Base-by-base conservation (phyloP, 768 basidiomycete species). In the Nidularia pulvinata region DNA sequence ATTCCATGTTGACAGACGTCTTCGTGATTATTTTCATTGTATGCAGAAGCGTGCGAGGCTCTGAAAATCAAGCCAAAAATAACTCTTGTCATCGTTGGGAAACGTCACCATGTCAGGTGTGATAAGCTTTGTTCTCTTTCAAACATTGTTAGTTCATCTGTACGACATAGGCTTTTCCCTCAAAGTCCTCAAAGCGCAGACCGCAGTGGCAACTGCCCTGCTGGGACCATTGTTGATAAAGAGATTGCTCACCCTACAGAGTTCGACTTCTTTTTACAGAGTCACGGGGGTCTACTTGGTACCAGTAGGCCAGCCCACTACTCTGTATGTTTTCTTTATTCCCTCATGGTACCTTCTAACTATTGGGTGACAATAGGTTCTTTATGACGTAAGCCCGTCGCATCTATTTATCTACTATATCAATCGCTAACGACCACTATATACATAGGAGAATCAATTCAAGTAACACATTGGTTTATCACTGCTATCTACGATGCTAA, bases 21-120 rank as follows among this genome's bases (percentile, higher is more conserved):
- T 25, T 25, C 25, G 25, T 25, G 25, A 25, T 25, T 25, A 25
- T 25, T 25, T 25, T 25, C 25, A 25, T 25, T 22, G 42, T 32
- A 5, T 45, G 4, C 55, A 92, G 91, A 58, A 50, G 91, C 91
- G 3, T 93, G 89, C 57, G 55, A 51, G 0, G 78, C 82, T 4
- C 59, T 88, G 1, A 72, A 73, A 6, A 85, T 91, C 35, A 72
- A 74, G 1, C 82, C 83, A 0, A 83, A 80, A 49, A 88, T 93
- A 33, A 93, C 92, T 0, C 71, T 93, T 22, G 80, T 93, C 49
- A 75, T 93, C 25, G 91, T 93, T 6, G 91, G 89, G 13, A 94
- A 93, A 63, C 78, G 87, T 3, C 86, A 89, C 62, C 86, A 87
- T 50, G 77, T 85, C 48, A 74, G 83, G 62, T 72, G 53, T 46